Evolutionary conservation across 371 early-diverging fungal species (phyloP).

Genomic region (Mucor racemosus): DNA sequence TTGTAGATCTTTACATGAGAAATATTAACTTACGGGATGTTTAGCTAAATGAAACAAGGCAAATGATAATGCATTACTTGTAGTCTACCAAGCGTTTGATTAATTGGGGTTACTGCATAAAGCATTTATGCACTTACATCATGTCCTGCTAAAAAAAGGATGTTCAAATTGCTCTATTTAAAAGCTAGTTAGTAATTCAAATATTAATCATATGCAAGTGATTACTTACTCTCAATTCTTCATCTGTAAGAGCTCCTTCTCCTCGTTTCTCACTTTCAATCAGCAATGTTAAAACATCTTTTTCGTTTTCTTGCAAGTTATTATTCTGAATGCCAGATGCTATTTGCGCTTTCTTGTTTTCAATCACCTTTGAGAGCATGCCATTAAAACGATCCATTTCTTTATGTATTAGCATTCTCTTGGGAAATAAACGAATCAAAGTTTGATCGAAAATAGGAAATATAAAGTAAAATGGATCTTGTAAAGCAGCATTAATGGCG

Average conservation of each 20-base stretch:
- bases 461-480: conserved; percentile 42
- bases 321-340: conserved; percentile 13
- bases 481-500: conserved; percentile 24
- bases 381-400: conserved; percentile 19
- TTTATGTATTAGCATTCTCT: background rate
- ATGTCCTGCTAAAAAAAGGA: conserved; percentile 9
- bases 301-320: conserved; percentile 13
- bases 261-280: conserved; percentile 21
- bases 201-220: too few relatives aligned
- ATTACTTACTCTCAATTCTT: conserved; percentile 16
- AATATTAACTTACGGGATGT: conserved; percentile 39
- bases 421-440: conserved; percentile 28
- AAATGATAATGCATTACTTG: conserved; percentile 25
- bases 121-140: background rate
- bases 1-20: background rate
- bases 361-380: conserved; percentile 16
- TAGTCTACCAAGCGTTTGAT: background rate
- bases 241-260: conserved; percentile 12
- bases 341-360: conserved; percentile 8
- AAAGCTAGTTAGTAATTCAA: too few relatives aligned
- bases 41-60: conserved; percentile 25
- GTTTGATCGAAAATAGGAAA: conserved; percentile 51
- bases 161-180: conserved; percentile 10
- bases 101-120: background rate
- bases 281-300: conserved; percentile 26